Evolutionary conservation across 768 basidiomycete genomes (phyloP).

Genomic region (Leccinellum rugosiceps): DNA sequence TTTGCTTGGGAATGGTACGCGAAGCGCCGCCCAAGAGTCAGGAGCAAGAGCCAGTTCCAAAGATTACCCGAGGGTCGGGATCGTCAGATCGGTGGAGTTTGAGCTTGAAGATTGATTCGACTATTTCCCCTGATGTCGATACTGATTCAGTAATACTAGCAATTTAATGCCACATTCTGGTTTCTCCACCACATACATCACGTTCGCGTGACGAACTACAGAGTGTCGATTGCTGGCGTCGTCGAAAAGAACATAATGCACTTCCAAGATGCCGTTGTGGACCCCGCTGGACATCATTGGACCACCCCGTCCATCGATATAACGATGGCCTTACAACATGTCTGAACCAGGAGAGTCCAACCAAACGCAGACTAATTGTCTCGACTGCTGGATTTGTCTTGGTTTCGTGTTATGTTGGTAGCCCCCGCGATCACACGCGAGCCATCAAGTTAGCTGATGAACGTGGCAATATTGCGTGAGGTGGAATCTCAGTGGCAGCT

Average conservation of each 20-base stretch:
- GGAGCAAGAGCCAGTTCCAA: slow-evolving; percentile 59
- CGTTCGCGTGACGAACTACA: background rate
- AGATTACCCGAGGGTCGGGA: slow-evolving; percentile 66
- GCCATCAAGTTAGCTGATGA: background rate
- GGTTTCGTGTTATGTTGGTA: no score
- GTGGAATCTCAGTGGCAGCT: background rate
- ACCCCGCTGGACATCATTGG: no score
- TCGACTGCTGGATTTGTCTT: background rate
- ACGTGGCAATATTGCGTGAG: background rate
- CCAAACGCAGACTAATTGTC: background rate
- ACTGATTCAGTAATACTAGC: background rate
- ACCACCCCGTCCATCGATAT: no score
- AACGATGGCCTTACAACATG: no score
- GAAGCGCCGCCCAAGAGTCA: slow-evolving; percentile 61
- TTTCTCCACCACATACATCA: background rate
- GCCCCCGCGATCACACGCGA: background rate
- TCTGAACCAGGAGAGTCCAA: no score
- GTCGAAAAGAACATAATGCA: background rate
- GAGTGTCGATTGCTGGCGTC: background rate
- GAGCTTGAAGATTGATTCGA: background rate
- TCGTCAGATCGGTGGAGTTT: slow-evolving; percentile 25
- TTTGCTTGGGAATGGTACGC: slow-evolving; percentile 97
- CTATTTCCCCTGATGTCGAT: background rate
- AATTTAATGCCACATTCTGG: background rate
- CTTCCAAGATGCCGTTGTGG: no score